Evolutionary conservation across 1,284 basidiomycete genomes (phyloP), one percentile per base, ranked within the genome.

Genomic region (Malassezia equina): DNA sequence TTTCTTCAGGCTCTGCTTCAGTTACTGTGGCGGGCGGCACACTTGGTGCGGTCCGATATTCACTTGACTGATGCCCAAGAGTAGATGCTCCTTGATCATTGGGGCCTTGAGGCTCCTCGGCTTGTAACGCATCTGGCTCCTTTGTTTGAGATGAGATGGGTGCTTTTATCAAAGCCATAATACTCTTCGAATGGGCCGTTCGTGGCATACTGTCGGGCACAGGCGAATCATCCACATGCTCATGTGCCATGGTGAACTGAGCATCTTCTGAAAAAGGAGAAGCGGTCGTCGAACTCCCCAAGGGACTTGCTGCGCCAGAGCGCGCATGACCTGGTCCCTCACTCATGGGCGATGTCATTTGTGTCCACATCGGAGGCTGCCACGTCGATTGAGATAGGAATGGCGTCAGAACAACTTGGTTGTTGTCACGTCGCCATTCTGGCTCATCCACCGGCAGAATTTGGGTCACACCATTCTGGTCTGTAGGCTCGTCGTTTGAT

Each of bases 301-400:
- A 39, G 19, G 36, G 36, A 39, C 36, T 39, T 9, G 19, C 7
- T 21, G 36, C 36, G 2, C 36, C 36, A 6, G 12, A 19, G 1
- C 36, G 36, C 9, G n/a, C 36, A 39, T 1, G 6, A 9, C 8
- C 17, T 6, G 15, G n/a, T 1, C 21, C 7, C 25, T 28, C 41
- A n/a, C 17, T 12, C 25, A 13, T 27, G 3, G 41, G 7, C 2
- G 41, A 19, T 11, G 41, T 23, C 25, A 46, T 46, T 33, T 46
- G 44, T 2, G 47, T 34, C 45, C 45, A 55, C 12, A 33, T 3
- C 6, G 52, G 46, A 4, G 53, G 31, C 24, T 32, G 24, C 48
- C 47, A 56, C 4, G 27, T 17, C 2, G 55, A 43, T 17, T 51
- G 55, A 4, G 44, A n/a, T 6, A 57, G 44, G 40, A 57, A 57